Evolutionary conservation across 345 rosid species (phyloP).

Genomic region (Turritis glabra): DNA sequence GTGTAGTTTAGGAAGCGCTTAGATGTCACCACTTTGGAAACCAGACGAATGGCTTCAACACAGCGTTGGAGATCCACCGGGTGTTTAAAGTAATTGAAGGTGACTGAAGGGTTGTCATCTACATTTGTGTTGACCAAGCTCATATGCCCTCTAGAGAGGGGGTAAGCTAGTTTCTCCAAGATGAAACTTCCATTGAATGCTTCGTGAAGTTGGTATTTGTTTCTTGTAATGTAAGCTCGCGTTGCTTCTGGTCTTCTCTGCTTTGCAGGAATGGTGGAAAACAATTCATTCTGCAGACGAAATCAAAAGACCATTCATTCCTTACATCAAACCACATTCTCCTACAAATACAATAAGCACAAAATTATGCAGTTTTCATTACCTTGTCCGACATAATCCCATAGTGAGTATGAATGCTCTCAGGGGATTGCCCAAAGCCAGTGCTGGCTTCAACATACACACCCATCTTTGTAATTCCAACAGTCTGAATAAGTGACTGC

Average conservation of each 20-base stretch:
- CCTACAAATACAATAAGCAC: not conserved
- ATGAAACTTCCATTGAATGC: conserved; percentile 94
- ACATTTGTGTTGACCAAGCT: conserved; percentile 64
- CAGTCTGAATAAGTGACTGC: conserved; percentile 88
- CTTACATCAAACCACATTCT: conserved; percentile 14
- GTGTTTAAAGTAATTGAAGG: conserved; percentile 88
- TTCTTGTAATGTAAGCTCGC: conserved; percentile 54
- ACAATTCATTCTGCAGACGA: conserved; percentile 36
- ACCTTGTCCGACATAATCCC: conserved; percentile 91
- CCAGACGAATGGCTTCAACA: conserved; percentile 66
- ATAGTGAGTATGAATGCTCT: conserved; percentile 78
- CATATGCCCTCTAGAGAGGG: conserved; percentile 72
- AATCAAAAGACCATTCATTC: not conserved
- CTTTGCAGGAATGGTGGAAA: conserved; percentile 70
- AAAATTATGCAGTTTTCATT: conserved; percentile 7
- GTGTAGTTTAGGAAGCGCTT: conserved; percentile 64
- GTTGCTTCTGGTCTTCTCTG: conserved; percentile 68
- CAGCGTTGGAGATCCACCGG: conserved; percentile 74
- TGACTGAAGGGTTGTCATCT: conserved; percentile 79
- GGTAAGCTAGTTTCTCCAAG: conserved; percentile 75
- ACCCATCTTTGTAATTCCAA: conserved; percentile 86
- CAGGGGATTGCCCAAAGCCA: conserved; percentile 75
- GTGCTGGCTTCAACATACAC: conserved; percentile 95
- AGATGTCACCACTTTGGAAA: conserved; percentile 62
- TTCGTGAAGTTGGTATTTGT: conserved; percentile 64